phyloP scores from a whole-genome alignment of 1,284 basidiomycete species.

The Boletus subluridellus region DNA sequence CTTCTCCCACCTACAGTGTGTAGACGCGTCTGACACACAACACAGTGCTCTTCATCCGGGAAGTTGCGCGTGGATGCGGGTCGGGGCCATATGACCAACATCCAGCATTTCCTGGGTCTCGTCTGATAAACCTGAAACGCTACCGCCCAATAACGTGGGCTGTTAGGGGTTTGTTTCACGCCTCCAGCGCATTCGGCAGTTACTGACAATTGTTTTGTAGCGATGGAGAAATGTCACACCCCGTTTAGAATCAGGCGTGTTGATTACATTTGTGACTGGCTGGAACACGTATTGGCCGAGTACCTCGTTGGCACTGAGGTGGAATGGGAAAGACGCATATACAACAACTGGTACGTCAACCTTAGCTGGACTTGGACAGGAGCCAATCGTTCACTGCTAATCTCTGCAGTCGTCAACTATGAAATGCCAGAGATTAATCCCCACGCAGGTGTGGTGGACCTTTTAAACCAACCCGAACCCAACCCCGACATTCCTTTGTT shows the following conservation, averaged over 20 bases:
- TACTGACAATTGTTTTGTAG: conserved; percentile 14
- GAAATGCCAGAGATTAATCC: background rate
- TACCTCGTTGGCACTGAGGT: conserved; percentile 30
- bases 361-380: background rate
- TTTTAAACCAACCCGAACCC: background rate
- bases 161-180: conserved; percentile 29
- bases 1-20: background rate
- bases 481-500: background rate
- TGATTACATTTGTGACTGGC: conserved; percentile 34
- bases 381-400: background rate
- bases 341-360: conserved; percentile 26
- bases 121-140: conserved; percentile 34
- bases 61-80: conserved; percentile 36
- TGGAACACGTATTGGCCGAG: conserved; percentile 29
- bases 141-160: conserved; percentile 38
- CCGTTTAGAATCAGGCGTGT: conserved; percentile 34
- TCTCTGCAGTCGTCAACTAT: conserved; percentile 10
- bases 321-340: conserved; percentile 33
- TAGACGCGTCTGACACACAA: conserved; percentile 6
- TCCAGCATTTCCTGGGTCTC: conserved; percentile 25
- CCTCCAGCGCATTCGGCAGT: background rate
- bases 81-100: conserved; percentile 29
- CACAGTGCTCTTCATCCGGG: conserved; percentile 33
- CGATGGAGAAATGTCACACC: conserved; percentile 35
- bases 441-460: conserved; percentile 5